phyloP scores from a whole-genome alignment of 2,329 filamentous ascomycete species.

The Myotisia sp. region DNA sequence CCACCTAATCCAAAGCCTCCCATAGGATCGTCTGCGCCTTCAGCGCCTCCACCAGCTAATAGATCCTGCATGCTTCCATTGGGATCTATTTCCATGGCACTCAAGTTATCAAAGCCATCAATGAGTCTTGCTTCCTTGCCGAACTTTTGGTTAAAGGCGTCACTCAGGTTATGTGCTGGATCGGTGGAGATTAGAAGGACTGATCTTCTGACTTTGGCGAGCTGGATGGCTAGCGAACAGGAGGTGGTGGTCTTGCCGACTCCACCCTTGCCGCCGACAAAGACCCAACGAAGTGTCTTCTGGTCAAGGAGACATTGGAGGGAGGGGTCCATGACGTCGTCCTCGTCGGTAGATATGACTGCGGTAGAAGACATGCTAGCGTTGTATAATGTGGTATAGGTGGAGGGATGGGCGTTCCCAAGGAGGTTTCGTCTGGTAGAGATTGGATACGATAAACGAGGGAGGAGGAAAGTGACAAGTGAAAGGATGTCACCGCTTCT shows the following conservation, averaged over 20 bases:
- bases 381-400: not conserved
- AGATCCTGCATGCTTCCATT: conserved; percentile 96
- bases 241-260: conserved; percentile 99
- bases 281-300: conserved; percentile 93
- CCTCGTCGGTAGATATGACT: conserved; percentile 44
- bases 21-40: conserved; percentile 49
- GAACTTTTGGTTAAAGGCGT: conserved; percentile 98
- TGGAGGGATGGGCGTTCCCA: not conserved
- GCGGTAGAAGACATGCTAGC: conserved; percentile 28
- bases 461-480: too few relatives aligned
- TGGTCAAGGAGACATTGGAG: conserved; percentile 93
- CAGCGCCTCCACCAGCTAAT: conserved; percentile 61
- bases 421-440: too few relatives aligned
- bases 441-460: too few relatives aligned
- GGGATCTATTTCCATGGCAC: conserved; percentile 98
- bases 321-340: conserved; percentile 75
- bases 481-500: too few relatives aligned
- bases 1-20: conserved; percentile 61
- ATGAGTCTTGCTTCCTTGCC: conserved; percentile 93
- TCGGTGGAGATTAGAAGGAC: conserved; percentile 97
- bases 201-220: conserved; percentile 84
- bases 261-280: conserved; percentile 94
- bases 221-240: conserved; percentile 93
- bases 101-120: conserved; percentile 83
- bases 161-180: conserved; percentile 92